Conservation (phyloP, 352 stramenopile genomes). For the Phytopythium aichiense region DNA sequence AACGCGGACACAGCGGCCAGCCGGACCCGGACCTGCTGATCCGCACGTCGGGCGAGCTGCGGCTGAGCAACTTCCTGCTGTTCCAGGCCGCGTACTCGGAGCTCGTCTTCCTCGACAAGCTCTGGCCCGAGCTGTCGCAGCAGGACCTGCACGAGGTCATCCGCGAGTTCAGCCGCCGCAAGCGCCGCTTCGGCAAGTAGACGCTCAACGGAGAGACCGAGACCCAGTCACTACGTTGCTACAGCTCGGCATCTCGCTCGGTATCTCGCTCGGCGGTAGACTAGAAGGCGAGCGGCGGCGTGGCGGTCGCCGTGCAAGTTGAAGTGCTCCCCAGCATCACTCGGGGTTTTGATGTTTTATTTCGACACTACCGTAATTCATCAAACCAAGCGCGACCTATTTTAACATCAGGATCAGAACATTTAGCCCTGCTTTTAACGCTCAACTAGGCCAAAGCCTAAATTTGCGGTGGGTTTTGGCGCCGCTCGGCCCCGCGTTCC, state of each 20-base stretch:
- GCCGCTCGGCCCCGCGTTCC: slow-evolving; percentile 16
- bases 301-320: neutral
- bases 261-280: neutral
- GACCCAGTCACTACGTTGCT: no score
- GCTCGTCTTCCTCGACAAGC: slow-evolving; percentile 94
- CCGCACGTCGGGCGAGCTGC: slow-evolving; percentile 92
- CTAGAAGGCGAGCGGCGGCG: neutral
- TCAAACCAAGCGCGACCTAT: no score
- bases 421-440: neutral
- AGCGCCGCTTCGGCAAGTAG: slow-evolving; percentile 90
- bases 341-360: neutral
- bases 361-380: neutral
- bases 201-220: no score
- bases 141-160: slow-evolving; percentile 78
- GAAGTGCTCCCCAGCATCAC: neutral
- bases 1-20: slow-evolving; percentile 42
- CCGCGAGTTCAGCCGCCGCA: slow-evolving; percentile 80
- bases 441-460: neutral
- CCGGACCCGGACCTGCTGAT: slow-evolving; percentile 94
- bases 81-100: slow-evolving; percentile 96
- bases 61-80: slow-evolving; percentile 96
- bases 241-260: no score
- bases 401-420: neutral
- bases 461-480: slow-evolving; percentile 7
- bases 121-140: slow-evolving; percentile 93